Evolutionary conservation across 106 monocot genomes (phyloP).

Genomic region (Dendrobium nobile): DNA sequence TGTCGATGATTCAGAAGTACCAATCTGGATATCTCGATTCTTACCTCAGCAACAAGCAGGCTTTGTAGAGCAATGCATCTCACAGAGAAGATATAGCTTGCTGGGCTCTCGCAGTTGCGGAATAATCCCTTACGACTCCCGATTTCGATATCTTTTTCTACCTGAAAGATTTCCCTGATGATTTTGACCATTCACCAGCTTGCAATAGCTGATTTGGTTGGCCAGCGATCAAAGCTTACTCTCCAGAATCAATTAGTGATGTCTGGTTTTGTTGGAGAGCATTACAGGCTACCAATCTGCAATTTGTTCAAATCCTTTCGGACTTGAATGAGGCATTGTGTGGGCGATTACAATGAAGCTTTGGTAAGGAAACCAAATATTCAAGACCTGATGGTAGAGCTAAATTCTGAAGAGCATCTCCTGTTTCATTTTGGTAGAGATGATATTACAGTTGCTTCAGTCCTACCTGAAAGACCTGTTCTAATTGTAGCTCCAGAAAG

Average conservation of each 20-base stretch:
- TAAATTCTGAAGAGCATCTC: not conserved
- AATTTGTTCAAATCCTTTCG: too few species aligned
- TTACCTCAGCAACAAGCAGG: constrained; percentile 44
- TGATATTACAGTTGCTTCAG: not conserved
- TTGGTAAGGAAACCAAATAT: not conserved
- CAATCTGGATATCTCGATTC: constrained; percentile 43
- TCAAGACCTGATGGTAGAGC: not conserved
- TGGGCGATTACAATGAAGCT: not conserved
- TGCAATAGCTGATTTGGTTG: not conserved
- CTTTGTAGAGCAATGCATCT: constrained; percentile 35
- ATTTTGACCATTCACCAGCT: too few species aligned
- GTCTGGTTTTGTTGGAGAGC: not conserved
- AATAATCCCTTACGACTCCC: constrained; percentile 55
- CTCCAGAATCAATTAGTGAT: not conserved
- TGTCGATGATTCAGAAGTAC: constrained; percentile 36
- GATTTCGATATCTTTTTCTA: constrained; percentile 78
- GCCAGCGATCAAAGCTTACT: not conserved
- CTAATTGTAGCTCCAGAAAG: not conserved
- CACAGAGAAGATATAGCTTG: constrained; percentile 31
- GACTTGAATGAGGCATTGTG: not conserved
- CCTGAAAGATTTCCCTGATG: constrained; percentile 35
- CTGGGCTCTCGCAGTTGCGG: constrained; percentile 35
- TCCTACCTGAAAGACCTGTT: not conserved
- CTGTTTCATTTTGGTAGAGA: not conserved
- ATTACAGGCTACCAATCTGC: not conserved